Evolutionary conservation across 257 asterid genomes (phyloP), one percentile per base, ranked within the genome.

Genomic region (Plectranthus barbatus): DNA sequence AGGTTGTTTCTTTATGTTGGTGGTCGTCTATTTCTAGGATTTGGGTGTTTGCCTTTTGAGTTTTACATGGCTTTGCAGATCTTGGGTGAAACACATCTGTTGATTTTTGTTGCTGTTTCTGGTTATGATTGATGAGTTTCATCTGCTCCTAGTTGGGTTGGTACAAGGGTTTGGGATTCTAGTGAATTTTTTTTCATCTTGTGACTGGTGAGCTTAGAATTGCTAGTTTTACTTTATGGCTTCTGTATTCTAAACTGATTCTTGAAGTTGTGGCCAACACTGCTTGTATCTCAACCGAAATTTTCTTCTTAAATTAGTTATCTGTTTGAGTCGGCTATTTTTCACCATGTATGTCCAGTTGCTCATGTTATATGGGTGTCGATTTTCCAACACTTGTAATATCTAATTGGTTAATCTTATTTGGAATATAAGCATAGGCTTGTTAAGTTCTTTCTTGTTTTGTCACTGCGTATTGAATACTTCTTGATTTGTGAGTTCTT

Each of bases 11-110:
- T n/a, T n/a, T n/a, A n/a, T 72, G 64, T 21, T 60, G 46, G 14
- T 31, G 42, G 76, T 72, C 55, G 72, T 62, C 70, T 73, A 62
- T 72, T 81, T 74, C 20, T 61, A 55, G 72, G 77, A 49, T 64
- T 65, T 19, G 49, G 75, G 64, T 71, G 70, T 67, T 70, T 57
- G 48, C 26, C 62, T 75, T 69, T 59, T 45, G 56, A 50, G 56
- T 41, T 40, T 71, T 72, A 65, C 79, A 53, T 49, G 67, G 60
- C 29, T 76, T 61, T 62, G 47, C 23, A 64, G 76, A 47, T 73
- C 57, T 79, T 69, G 54, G 18, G 21, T 48, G 60, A 46, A 61
- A 60, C n/a, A 57, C 51, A 8, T 49, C 20, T 9, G n/a, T 54
- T 66, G 48, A 9, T 23, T 67, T 59, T 3, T 69, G 55, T 64